Evolutionary conservation across 2,329 filamentous ascomycete species (phyloP), one percentile per base, ranked within the genome.

Genomic region (Grosmannia serpens): DNA sequence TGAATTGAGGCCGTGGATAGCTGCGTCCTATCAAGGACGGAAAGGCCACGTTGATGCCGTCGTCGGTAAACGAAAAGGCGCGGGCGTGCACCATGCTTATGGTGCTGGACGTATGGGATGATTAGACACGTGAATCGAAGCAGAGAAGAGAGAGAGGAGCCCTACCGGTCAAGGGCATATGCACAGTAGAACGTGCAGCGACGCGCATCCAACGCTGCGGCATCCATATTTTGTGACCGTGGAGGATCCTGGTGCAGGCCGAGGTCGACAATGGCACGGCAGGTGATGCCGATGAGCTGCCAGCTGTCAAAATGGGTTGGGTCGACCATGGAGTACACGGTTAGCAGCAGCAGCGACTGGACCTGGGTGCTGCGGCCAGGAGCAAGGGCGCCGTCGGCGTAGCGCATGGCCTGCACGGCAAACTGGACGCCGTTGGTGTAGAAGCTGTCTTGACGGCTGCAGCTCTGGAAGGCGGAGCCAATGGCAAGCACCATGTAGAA

Each of bases 241-340:
- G 88, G 86, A 3, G 91, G 90, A 64, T 97, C 92, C 72, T 96
- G 92, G 70, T 97, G 94, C 59, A 95, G 85, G 9, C 94, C 94
- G 33, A 96, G 75, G 72, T 99, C 94, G 26, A 96, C 82, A 67
- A 92, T 85, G 7, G 91, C 89, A 59, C 92, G 84, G 47, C 89
- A 89, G 8, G 92, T 91, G 69, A 94, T 91, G 8, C 92, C 94
- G 58, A 96, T 88, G 62, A 96, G 73, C 63, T 94, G 91, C 91
- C 94, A 97, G 65, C 87, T 90, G 67, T 96, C 91, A 67, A 96
- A 96, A 68, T 95, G 90, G 49, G 86, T 83, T 2, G 92, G 91
- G 65, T 97, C 91, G 55, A 96, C 77, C 75, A 94, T 88, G 3
- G 92, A 86, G 70, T 96, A 97, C 65, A 95, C 85, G 0, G 90